Evolutionary conservation across 208 protist genomes (phyloP), one percentile per base, ranked within the genome.

Genomic region (Trypanosoma rangeli): DNA sequence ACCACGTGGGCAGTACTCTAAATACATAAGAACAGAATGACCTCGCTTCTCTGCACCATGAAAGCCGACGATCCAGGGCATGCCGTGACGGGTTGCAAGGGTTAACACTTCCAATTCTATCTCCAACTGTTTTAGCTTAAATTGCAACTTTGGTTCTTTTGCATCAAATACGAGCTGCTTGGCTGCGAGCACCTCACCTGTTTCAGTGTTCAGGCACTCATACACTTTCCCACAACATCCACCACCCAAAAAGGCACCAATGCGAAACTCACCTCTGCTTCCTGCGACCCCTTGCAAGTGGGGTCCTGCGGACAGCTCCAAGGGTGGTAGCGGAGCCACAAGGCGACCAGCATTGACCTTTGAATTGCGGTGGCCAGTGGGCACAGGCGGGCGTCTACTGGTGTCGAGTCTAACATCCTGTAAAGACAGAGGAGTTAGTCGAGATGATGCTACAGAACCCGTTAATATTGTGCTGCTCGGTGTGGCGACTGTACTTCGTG

Each of bases 201-300:
- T 94, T 66, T 90, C 82, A 0, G 74, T 89, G 82, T 95, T 94
- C 20, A 93, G 68, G 74, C 87, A 93, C 78, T 94, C 81, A 63
- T 91, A 97, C 9, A 97, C 92, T 63, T 94, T 92, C 29, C 92
- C 92, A 58, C 90, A 97, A 33, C 83, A 82, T n/a, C 92, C 92
- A 28, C 85, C 84, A 60, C 92, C 89, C 26, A 97, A 78, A 57
- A 94, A 90, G 26, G 87, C 82, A 29, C 91, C 91, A 55, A 93
- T 92, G 48, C 80, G 77, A 68, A 87, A 82, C 68, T 92, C 85
- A 22, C 87, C 88, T 37, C 73, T 63, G 15, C 76, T 80, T 29
- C 81, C 86, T 18, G 86, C 73, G 53, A 83, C 75, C 31, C 85
- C 85, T 60, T 83, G 72, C 48, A 91, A 53, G 15, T 77, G 76